Evolutionary conservation across 106 monocot species (phyloP).

Genomic region (Hemerocallis citrina): DNA sequence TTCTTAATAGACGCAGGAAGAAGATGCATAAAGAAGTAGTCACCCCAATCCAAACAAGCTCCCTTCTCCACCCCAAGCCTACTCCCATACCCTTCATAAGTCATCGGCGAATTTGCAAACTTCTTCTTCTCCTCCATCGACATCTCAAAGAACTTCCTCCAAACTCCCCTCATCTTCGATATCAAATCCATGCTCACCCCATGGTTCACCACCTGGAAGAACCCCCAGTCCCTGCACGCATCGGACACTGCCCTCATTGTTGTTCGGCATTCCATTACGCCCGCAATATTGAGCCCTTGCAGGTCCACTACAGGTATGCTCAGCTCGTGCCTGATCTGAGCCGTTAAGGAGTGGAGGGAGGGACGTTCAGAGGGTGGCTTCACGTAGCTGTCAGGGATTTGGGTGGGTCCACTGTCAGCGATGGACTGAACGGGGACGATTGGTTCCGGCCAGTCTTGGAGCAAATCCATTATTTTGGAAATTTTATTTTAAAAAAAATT

Average conservation of each 20-base stretch:
- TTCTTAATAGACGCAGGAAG: conserved; percentile 21
- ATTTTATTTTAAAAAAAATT: too few species aligned
- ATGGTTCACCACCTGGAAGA: conserved; percentile 88
- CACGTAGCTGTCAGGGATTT: conserved; percentile 53
- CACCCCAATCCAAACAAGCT: conserved; percentile 66
- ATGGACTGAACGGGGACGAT: conserved; percentile 58
- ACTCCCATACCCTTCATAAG: conserved; percentile 83
- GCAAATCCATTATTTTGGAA: conserved; percentile 14
- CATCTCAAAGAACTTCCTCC: conserved; percentile 54
- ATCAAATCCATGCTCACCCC: conserved; percentile 44
- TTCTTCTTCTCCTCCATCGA: conserved; percentile 41
- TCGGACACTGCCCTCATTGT: conserved; percentile 31
- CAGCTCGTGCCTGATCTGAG: not conserved
- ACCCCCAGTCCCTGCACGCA: conserved; percentile 74
- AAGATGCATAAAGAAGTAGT: conserved; percentile 65
- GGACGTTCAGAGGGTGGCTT: conserved; percentile 57
- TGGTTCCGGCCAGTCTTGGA: conserved; percentile 64
- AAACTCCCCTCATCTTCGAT: conserved; percentile 13
- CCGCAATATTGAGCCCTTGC: conserved; percentile 6
- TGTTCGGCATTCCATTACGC: conserved; percentile 12
- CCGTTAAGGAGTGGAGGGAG: not conserved
- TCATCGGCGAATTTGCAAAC: conserved; percentile 46
- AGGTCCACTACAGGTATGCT: conserved; percentile 42
- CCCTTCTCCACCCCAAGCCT: conserved; percentile 54
- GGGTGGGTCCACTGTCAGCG: conserved; percentile 32